Conservation (phyloP, 495 filamentous ascomycete species). For the Peziza echinospora region DNA sequence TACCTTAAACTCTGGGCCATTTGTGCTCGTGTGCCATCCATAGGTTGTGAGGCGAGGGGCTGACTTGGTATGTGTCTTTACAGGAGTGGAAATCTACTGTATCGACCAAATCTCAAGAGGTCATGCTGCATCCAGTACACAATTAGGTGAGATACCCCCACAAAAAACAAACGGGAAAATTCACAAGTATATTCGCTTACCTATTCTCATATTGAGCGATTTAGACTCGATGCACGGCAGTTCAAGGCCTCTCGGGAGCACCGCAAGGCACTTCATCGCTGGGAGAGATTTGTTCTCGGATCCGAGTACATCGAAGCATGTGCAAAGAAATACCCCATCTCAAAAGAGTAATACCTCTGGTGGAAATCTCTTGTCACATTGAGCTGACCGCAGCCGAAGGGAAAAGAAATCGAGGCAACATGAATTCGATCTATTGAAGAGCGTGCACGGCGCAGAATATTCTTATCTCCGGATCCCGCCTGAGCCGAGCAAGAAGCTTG, state of each 20-base stretch:
- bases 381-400: conserved; percentile 20
- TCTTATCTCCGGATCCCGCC: conserved; percentile 32
- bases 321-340: conserved; percentile 49
- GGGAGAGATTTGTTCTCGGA: conserved; percentile 70
- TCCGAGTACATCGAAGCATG: conserved; percentile 52
- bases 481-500: conserved; percentile 56
- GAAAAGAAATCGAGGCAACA: conserved; percentile 52
- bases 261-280: conserved; percentile 67
- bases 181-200: too few species aligned
- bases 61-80: conserved; percentile 9
- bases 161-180: too few species aligned
- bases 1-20: too few species aligned
- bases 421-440: conserved; percentile 48
- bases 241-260: conserved; percentile 63
- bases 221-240: conserved; percentile 42
- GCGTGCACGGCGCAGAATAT: conserved; percentile 53
- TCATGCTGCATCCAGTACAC: conserved; percentile 96
- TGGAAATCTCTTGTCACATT: conserved; percentile 6
- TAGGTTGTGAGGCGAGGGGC: conserved; percentile 3
- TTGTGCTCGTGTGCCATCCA: conserved; percentile 4
- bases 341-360: too few species aligned
- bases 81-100: conserved; percentile 61
- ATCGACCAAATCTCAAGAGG: conserved; percentile 62
- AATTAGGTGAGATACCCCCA: conserved; percentile 35
- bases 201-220: neutral